Evolutionary conservation across 768 basidiomycete genomes (phyloP).

Genomic region (Coprinellus micaceus): DNA sequence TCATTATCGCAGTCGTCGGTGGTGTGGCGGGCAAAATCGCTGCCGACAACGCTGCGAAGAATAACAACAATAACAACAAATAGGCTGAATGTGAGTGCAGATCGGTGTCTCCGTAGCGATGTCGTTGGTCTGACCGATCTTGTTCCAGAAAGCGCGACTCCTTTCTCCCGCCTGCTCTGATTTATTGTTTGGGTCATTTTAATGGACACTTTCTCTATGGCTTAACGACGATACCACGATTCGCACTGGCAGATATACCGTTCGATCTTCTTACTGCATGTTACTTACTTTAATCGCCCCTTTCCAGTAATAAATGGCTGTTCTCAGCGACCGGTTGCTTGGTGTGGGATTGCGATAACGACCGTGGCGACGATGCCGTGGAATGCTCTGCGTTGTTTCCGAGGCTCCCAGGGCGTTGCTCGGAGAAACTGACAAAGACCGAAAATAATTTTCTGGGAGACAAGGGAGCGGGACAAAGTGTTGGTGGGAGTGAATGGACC

Average conservation of each 20-base stretch:
- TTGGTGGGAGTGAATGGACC: background rate
- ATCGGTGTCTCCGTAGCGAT: constrained; percentile 5
- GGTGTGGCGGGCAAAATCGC: constrained; percentile 59
- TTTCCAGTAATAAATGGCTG: background rate
- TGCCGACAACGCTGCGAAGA: background rate
- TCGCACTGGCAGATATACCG: constrained; percentile 4
- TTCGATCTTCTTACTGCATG: constrained; percentile 2
- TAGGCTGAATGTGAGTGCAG: constrained; percentile 25
- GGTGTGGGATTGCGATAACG: background rate
- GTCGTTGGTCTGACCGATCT: constrained; percentile 12
- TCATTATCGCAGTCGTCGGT: constrained; percentile 59
- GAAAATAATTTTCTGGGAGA: no score
- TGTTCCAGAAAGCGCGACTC: background rate
- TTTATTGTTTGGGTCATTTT: background rate
- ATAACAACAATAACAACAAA: constrained; percentile 33
- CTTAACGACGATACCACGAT: constrained; percentile 4
- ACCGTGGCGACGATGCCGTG: background rate
- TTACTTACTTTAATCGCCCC: background rate
- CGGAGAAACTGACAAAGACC: no score
- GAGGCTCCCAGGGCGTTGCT: no score
- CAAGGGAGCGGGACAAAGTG: no score
- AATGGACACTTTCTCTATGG: constrained; percentile 1
- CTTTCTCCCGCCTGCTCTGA: background rate
- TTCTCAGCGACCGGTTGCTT: background rate
- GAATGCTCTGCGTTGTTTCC: background rate